These are phyloP conservation scores for Calocera cornea DNA, from an alignment of 768 basidiomycete species.

Conservation along the genomic window DNA sequence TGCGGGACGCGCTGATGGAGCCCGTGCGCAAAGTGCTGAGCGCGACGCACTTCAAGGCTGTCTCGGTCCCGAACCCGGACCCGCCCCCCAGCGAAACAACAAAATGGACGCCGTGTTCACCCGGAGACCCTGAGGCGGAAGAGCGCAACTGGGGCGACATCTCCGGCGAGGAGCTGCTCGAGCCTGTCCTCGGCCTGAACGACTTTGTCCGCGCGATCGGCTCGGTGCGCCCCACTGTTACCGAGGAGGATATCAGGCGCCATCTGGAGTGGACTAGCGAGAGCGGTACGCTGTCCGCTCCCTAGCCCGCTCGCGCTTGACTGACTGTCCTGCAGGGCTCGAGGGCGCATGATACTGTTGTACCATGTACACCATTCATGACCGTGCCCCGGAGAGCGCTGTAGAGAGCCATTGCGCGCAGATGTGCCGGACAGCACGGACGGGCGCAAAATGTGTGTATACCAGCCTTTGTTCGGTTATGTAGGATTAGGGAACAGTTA, in stretches of 20 bases:
- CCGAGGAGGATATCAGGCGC: slow-evolving; percentile 68
- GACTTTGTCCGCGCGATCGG: slow-evolving; percentile 76
- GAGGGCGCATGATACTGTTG: too few relatives aligned
- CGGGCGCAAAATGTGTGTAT: too few relatives aligned
- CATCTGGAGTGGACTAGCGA: slow-evolving; percentile 79
- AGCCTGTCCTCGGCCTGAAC: slow-evolving; percentile 61
- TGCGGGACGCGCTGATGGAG: slow-evolving; percentile 96
- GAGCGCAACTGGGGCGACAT: slow-evolving; percentile 88
- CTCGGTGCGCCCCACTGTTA: slow-evolving; percentile 76
- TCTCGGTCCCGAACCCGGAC: slow-evolving; percentile 26
- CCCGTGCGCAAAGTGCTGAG: slow-evolving; percentile 91
- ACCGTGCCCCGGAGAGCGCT: too few relatives aligned
- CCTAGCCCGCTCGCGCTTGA: too few relatives aligned
- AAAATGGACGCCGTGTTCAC: slow-evolving; percentile 93
- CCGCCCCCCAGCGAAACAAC: slow-evolving; percentile 17
- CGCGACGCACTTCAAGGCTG: slow-evolving; percentile 84
- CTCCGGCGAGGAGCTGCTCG: slow-evolving; percentile 74
- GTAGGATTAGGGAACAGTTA: too few relatives aligned
- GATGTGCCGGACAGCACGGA: too few relatives aligned
- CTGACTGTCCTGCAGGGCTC: too few relatives aligned
- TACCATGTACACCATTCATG: too few relatives aligned
- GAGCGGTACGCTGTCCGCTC: slow-evolving; percentile 40
- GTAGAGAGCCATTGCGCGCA: too few relatives aligned
- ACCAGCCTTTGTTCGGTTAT: too few relatives aligned
- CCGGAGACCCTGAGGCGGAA: slow-evolving; percentile 69